Conservation (phyloP, 108 stramenopile genomes). For the Pseudonitzschia multistriata region DNA sequence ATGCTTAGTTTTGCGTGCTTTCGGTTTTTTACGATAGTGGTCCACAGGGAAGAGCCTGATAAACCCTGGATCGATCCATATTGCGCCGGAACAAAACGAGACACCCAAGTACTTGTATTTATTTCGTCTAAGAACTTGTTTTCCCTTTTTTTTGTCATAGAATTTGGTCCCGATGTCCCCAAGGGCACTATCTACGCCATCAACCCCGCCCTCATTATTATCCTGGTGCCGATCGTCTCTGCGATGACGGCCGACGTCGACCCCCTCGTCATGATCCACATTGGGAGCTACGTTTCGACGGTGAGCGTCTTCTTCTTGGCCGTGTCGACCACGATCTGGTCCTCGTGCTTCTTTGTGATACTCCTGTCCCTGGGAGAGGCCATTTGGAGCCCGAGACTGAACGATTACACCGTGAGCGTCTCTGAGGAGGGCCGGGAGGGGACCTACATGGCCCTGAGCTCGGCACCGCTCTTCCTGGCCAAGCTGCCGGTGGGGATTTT, state of each 20-base stretch:
- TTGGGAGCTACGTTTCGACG: conserved; percentile 71
- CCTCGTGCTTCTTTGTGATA: conserved; percentile 65
- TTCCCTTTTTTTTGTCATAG: background rate
- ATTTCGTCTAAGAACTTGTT: too few relatives aligned
- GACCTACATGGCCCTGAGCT: conserved; percentile 75
- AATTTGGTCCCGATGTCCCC: conserved; percentile 66
- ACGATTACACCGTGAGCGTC: conserved; percentile 78
- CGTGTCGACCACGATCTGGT: conserved; percentile 58
- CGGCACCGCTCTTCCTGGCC: conserved; percentile 77
- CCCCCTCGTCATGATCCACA: conserved; percentile 75
- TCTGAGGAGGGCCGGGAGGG: conserved; percentile 76
- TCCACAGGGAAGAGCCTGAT: too few relatives aligned
- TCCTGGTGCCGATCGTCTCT: conserved; percentile 71
- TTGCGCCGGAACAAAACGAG: background rate
- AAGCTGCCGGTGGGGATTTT: conserved; percentile 79
- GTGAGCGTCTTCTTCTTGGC: conserved; percentile 69
- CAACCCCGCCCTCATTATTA: conserved; percentile 80
- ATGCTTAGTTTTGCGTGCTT: conserved; percentile 89
- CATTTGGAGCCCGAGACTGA: conserved; percentile 74
- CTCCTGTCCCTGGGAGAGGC: conserved; percentile 80
- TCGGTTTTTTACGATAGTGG: too few relatives aligned
- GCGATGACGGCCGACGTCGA: conserved; percentile 65
- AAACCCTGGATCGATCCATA: background rate
- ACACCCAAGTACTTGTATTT: background rate
- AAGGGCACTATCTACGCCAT: conserved; percentile 80